Base-by-base conservation (phyloP, 768 basidiomycete species). In the Suillus variegatus region DNA sequence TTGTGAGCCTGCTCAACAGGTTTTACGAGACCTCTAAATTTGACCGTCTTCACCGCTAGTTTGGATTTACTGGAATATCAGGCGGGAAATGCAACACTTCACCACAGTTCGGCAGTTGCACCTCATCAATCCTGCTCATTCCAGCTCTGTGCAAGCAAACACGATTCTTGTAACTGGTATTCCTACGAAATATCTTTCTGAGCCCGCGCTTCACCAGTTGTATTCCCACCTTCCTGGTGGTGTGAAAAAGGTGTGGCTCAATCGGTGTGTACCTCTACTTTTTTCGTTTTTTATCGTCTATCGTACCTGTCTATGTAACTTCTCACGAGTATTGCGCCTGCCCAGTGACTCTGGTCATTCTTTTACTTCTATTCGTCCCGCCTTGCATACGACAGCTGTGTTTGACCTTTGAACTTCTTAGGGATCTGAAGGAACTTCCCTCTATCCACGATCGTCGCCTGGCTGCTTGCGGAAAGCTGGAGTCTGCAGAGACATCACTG, bases 161-260 rank as follows among this genome's bases (percentile, higher is more conserved):
- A 96, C 97, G 4, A 83, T 99, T 25, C 88, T 99, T 52, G 83
- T 99, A 66, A 95, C 94, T 5, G 95, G 95, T 51, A 90, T 99
- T 6, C 95, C 95, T 7, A 79, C 82, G 40, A 85, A 86, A 57
- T 95, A 89, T 72, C 85, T 98, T 62, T 88, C 88, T 46, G 89
- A 90, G 69, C 77, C 81, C 8, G 88, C 87, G 4, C 82, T 97
- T 36, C 78, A 75, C 51, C 81, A 85, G 58, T 77, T 97, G 13
- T 97, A 93, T 76, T 84, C 85, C n/a, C 84, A 86, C 64, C 83
- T 98, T 3, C 97, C 97, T 0, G 96, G 96, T 12, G 96, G 96
- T 18, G 91, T 96, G 9, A 89, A 88, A 73, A 86, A 88, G 68
- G 88, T 99, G 44, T 99, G 97, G 95, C 83, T 99, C 46, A 97